Conservation (phyloP, 345 rosid species). For the Angophora floribunda region DNA sequence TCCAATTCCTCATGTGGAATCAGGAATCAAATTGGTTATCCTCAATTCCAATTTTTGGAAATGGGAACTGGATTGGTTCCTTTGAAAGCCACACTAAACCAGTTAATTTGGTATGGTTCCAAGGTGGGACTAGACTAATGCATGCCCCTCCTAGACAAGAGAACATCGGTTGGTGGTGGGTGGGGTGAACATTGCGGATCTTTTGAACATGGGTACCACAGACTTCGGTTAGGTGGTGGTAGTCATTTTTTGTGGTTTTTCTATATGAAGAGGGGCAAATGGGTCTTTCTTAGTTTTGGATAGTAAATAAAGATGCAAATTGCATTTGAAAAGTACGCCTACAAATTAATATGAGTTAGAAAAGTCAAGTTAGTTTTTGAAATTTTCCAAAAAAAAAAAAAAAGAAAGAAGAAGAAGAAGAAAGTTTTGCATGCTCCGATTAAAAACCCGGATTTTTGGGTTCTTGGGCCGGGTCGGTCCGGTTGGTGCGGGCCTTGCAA, state of each 20-base stretch:
- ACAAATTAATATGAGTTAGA: not conserved
- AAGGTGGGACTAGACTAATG: not conserved
- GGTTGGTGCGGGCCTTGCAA: not conserved
- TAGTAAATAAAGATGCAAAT: not conserved
- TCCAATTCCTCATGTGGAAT: too few species aligned
- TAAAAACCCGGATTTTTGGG: not conserved
- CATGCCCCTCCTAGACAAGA: fast-evolving
- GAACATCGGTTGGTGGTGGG: fast-evolving
- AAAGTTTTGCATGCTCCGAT: not conserved
- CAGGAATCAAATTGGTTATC: too few species aligned
- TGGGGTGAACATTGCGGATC: not conserved
- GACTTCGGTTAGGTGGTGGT: fast-evolving
- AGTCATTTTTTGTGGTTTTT: not conserved
- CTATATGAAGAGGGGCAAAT: fast-evolving
- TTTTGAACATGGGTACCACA: not conserved
- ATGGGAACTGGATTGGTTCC: fast-evolving
- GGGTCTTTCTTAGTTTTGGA: not conserved
- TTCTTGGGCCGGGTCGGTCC: not conserved
- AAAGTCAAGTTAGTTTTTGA: not conserved
- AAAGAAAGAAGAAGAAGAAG: too few species aligned
- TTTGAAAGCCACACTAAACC: fast-evolving
- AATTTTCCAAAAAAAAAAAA: not conserved
- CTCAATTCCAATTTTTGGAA: too few species aligned
- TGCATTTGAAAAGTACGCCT: not conserved
- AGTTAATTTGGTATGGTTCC: not conserved